Base-by-base conservation (phyloP, 1,284 basidiomycete species). In the Cerrena zonata region DNA sequence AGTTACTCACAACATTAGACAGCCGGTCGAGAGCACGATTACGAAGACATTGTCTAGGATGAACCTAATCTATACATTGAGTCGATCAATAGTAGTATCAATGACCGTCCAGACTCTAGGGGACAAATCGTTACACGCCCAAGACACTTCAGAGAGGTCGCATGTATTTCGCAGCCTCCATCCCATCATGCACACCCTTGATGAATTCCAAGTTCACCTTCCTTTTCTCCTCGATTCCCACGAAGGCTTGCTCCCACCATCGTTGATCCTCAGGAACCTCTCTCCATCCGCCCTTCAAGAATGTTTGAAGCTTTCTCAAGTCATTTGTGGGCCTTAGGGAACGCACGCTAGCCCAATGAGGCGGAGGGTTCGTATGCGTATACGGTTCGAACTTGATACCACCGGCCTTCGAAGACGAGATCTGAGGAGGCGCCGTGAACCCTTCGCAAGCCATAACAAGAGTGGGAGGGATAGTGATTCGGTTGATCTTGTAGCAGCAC, bases 381-480 rank as follows among this genome's bases (percentile, higher is more conserved):
- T 76, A 78, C 4, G 56, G 40, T 22, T 41, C 26, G 7, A 45
- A 45, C 43, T 18, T 21, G 59, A 25, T 12, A 53, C 40, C 10
- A 22, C 26, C 23, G 21, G 5, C 25, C 30, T 45, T 38, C 3
- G 44, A 34, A 13, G 39, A 11, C 3, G 49, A 53, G 41, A 51
- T 48, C 15, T 49, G 13, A 25, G 68, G 59, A 3, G 72, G 69
- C 13, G 55, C 64, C 25, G 70, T 69, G 59, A 82, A 77, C 0
- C 83, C 84, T 50, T 82, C 79, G 2, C 67, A 58, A 0, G 77
- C 82, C 25, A 84, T 62, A 7, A 77, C 74, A 50, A 87, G 54
- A 2, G 69, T 71, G 10, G 89, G 89, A 2, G 89, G 89, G 47
- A 91, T 75, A 11, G 87, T 91, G 53, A 90, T 79, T 1, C 89